Evolutionary conservation across 23 red algal genomes (phyloP), one percentile per base, ranked within the genome.

Genomic region (Gracilaria domingensis): DNA sequence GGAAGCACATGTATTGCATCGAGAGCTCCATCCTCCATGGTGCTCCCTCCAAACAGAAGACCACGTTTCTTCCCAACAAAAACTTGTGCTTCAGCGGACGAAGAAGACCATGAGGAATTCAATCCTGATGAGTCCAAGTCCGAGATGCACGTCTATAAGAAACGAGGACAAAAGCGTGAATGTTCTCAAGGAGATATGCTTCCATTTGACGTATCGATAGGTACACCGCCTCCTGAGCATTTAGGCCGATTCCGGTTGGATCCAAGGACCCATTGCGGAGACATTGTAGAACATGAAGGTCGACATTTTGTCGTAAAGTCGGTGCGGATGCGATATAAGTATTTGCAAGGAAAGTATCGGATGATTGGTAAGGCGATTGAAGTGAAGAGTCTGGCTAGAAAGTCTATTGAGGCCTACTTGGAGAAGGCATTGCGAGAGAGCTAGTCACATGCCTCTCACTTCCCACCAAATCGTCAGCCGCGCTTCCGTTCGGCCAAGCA

Each of bases 341-440:
- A 75, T 17, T 75, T 62, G n/a, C 51, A 70, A 26, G 76, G 78
- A 12, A 45, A 59, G 25, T 81, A 83, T 58, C 33, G 53, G 18
- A 72, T 91, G 55, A 62, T 83, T 42, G 33, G 76, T 5, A 91
- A 91, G 62, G 73, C 88, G 11, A 81, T 91, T 55, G 88, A 91
- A 59, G 78, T 91, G 42, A 91, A 91, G 65, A 82, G 76, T 53
- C 38, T 91, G 32, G 88, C 88, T 17, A 70, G 88, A 75, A 91
- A 91, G 34, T 57, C 76, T 36, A 81, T 91, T 33, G 88, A 91
- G 62, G 25, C 40, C 9, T 83, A 91, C 40, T 64, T 91, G 48
- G 88, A 91, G 60, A 56, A 75, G n/a, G n/a, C 55, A 21, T 50
- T 91, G 35, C 16, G 44, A 37, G 79, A 83, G n/a, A 91, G 88